These are phyloP conservation scores for Boehmeria nivea DNA, from an alignment of 306 rosid genomes.

Conservation along the genomic window DNA sequence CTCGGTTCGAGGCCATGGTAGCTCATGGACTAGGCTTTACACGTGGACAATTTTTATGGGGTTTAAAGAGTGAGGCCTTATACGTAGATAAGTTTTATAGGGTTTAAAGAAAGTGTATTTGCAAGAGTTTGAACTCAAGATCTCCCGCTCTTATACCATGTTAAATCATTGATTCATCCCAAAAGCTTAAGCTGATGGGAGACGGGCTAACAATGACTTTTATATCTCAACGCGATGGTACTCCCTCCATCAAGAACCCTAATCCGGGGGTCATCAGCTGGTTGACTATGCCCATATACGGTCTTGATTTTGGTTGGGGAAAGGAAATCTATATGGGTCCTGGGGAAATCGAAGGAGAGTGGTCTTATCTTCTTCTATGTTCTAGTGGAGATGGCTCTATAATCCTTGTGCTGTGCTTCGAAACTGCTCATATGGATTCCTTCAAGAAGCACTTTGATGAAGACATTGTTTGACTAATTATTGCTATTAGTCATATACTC, in stretches of 20 bases:
- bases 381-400: slow-evolving; percentile 34
- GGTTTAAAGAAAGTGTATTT: too few relatives aligned
- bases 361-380: slow-evolving; percentile 17
- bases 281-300: slow-evolving; percentile 39
- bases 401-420: slow-evolving; percentile 27
- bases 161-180: slow-evolving; percentile 30
- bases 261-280: slow-evolving; percentile 35
- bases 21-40: too few relatives aligned
- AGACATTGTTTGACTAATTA: slow-evolving; percentile 13
- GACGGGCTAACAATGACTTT: slow-evolving; percentile 33
- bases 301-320: slow-evolving; percentile 56
- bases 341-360: slow-evolving; percentile 32
- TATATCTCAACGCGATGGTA: slow-evolving; percentile 5
- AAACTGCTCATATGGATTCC: slow-evolving; percentile 29
- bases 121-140: too few relatives aligned
- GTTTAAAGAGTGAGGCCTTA: too few relatives aligned
- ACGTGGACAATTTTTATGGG: slow-evolving; percentile 35
- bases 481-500: too few relatives aligned
- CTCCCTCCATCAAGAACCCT: slow-evolving; percentile 24
- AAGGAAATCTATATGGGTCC: slow-evolving; percentile 35
- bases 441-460: slow-evolving; percentile 36
- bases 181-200: slow-evolving; percentile 34
- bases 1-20: slow-evolving; percentile 1
- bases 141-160: too few relatives aligned
- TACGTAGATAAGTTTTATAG: too few relatives aligned